A percentile compares a stretch with the other conserved stretches of the same genome.
Evolutionary conservation across 2,329 filamentous ascomycete genomes (phyloP).

Genomic region (Trichophyton benhamiae): DNA sequence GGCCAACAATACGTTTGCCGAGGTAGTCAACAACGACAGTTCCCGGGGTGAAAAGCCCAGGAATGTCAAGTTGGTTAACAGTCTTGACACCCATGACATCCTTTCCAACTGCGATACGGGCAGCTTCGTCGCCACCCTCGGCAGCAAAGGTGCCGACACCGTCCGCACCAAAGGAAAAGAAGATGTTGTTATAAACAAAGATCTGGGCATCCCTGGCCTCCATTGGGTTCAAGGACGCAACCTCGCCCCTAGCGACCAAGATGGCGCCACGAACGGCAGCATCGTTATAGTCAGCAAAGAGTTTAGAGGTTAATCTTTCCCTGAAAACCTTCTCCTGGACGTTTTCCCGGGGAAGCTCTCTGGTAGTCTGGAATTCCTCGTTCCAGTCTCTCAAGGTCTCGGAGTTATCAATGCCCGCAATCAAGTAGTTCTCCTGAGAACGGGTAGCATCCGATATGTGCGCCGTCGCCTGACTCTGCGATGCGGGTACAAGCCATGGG

Average conservation of each 20-base stretch:
- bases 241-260: constrained; percentile 81
- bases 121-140: constrained; percentile 92
- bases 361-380: constrained; percentile 94
- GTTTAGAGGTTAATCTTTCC: constrained; percentile 83
- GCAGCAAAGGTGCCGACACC: constrained; percentile 94
- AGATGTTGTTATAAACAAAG: constrained; percentile 99
- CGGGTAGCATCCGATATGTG: constrained; percentile 78
- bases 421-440: constrained; percentile 82
- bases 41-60: constrained; percentile 84
- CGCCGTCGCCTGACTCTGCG: constrained; percentile 47
- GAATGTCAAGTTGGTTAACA: constrained; percentile 94
- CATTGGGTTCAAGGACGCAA: constrained; percentile 87
- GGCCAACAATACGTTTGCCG: constrained; percentile 90
- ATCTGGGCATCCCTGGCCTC: constrained; percentile 90
- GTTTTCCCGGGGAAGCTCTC: constrained; percentile 82
- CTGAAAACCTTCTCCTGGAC: constrained; percentile 94
- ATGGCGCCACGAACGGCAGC: constrained; percentile 85
- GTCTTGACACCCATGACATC: constrained; percentile 88
- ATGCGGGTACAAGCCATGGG: constrained; percentile 74
- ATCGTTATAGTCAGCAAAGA: constrained; percentile 96
- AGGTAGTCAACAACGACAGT: constrained; percentile 96
- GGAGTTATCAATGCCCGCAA: constrained; percentile 81
- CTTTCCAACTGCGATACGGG: constrained; percentile 89
- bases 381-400: constrained; percentile 97
- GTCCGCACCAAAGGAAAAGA: constrained; percentile 96